These are phyloP conservation scores for Vigna radiata DNA, from an alignment of 306 rosid species.

Conservation along the genomic window DNA sequence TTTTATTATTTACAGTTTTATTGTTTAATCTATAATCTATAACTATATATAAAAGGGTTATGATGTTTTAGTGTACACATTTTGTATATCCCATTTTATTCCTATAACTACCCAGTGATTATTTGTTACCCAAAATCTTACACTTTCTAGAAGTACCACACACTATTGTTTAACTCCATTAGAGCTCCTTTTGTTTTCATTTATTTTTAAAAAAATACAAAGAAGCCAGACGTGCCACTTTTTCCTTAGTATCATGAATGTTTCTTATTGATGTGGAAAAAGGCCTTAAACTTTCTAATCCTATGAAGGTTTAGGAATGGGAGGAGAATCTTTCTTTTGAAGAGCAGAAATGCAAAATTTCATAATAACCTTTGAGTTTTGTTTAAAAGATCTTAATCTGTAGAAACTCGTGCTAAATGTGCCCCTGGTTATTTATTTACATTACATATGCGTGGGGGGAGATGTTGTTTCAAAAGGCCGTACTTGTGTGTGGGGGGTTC, in stretches of 20 bases:
- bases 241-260: background rate
- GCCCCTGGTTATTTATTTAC: background rate
- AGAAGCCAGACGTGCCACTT: no score
- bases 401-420: background rate
- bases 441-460: constrained; percentile 11
- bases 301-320: constrained; percentile 4
- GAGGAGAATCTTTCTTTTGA: background rate
- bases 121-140: no score
- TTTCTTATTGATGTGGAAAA: background rate
- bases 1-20: no score
- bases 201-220: no score
- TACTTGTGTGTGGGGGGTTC: constrained; percentile 5
- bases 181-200: no score
- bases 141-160: no score
- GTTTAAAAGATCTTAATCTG: background rate
- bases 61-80: no score
- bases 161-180: no score
- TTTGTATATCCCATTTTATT: no score
- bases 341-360: background rate
- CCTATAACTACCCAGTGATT: no score
- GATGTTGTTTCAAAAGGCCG: constrained; percentile 22
- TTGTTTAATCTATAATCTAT: no score
- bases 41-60: no score
- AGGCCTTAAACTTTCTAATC: constrained; percentile 31
- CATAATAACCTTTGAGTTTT: background rate